Evolutionary conservation across 169 alveolate species (phyloP).

Genomic region (Plasmodium fragile): DNA sequence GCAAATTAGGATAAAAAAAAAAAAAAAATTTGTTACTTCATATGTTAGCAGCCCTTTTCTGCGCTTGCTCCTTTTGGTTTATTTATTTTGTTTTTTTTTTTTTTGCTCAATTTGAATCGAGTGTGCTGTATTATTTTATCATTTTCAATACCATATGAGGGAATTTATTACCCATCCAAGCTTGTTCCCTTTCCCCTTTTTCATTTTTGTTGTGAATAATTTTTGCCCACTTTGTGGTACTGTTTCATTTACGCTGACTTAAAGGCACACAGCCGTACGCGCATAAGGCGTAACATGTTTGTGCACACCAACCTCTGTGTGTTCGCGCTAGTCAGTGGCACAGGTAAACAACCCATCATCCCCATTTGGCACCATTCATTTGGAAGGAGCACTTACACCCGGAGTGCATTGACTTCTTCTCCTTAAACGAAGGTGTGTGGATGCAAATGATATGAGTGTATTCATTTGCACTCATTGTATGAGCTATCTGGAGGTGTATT

Average conservation of each 20-base stretch:
- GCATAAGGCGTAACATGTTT: neutral
- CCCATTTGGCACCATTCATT: neutral
- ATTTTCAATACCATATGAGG: neutral
- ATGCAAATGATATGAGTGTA: neutral
- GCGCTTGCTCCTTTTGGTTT: neutral
- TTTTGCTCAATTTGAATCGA: neutral
- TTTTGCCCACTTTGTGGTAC: neutral
- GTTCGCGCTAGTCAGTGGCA: neutral
- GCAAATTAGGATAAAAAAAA: neutral
- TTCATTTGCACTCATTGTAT: neutral
- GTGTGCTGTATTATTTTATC: neutral
- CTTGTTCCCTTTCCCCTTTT: neutral
- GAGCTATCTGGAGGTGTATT: neutral
- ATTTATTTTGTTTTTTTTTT: neutral
- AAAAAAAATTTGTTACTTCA: conserved; percentile 10
- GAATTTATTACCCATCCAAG: neutral
- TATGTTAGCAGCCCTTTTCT: neutral
- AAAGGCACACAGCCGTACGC: neutral
- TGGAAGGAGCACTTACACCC: neutral
- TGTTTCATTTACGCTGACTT: neutral
- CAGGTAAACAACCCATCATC: neutral
- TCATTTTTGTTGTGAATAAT: neutral
- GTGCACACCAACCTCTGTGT: neutral
- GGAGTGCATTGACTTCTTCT: neutral
- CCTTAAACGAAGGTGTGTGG: neutral